Evolutionary conservation across 2,329 filamentous ascomycete genomes (phyloP).

Genomic region (Cladorrhinum sp.): DNA sequence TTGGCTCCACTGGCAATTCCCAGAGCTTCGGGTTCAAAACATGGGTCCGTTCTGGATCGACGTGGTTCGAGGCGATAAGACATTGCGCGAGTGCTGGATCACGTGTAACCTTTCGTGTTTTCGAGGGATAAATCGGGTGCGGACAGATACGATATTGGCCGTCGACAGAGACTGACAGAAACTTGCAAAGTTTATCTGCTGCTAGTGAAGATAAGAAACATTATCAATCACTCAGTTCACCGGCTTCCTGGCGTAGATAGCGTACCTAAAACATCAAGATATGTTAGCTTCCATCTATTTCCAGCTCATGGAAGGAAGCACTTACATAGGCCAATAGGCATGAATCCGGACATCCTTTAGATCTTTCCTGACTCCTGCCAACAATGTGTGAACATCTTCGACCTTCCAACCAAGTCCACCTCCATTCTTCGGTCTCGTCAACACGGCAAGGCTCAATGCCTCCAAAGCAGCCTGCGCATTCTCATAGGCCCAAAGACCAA

Average conservation of each 20-base stretch:
- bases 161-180: too few species aligned
- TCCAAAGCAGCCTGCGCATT: conserved; percentile 4
- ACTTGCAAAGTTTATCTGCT: neutral
- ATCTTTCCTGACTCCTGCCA: conserved; percentile 18
- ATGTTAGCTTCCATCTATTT: too few species aligned
- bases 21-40: neutral
- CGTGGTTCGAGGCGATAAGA: neutral
- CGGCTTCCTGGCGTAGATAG: neutral
- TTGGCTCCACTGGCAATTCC: neutral
- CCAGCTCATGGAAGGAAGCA: too few species aligned
- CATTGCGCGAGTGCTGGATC: too few species aligned
- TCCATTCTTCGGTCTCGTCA: conserved; percentile 1
- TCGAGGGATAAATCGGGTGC: too few species aligned
- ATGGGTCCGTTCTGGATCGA: neutral
- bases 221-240: neutral
- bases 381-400: conserved; percentile 16
- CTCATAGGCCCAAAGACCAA: conserved; percentile 1
- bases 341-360: conserved; percentile 11
- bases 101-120: too few species aligned
- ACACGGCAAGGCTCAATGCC: conserved; percentile 7
- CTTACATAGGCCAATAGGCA: conserved; percentile 16
- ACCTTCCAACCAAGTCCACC: conserved; percentile 16
- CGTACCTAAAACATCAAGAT: too few species aligned
- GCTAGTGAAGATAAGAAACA: neutral
- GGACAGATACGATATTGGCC: too few species aligned